Evolutionary conservation across 768 basidiomycete species (phyloP).

Genomic region (Tubosaeta sp.): DNA sequence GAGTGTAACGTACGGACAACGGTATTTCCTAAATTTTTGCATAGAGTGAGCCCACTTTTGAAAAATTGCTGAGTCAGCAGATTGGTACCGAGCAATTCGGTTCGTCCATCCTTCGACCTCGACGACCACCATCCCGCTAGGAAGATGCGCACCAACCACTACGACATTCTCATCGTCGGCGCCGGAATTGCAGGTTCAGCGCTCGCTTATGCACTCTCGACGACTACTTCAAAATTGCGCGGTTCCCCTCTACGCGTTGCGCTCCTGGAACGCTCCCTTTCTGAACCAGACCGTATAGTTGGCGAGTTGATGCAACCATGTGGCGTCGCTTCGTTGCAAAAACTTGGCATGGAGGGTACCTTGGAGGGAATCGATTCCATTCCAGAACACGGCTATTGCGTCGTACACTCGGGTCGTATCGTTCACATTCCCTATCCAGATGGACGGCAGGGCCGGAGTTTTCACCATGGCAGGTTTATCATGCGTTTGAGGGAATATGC

Average conservation of each 20-base stretch:
- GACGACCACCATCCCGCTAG: neutral
- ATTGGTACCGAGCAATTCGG: neutral
- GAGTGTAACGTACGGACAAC: too few relatives aligned
- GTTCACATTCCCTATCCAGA: constrained; percentile 92
- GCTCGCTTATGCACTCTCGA: constrained; percentile 80
- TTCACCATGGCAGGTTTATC: constrained; percentile 93
- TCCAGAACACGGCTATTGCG: constrained; percentile 81
- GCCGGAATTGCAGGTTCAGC: constrained; percentile 88
- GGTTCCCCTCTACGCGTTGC: constrained; percentile 67
- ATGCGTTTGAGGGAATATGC: constrained; percentile 71
- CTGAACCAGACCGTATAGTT: constrained; percentile 94
- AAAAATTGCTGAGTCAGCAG: constrained; percentile 16
- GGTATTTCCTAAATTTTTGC: too few relatives aligned
- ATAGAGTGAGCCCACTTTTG: constrained; percentile 6
- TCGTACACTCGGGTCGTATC: constrained; percentile 53
- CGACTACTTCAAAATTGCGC: constrained; percentile 39
- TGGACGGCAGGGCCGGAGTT: constrained; percentile 69
- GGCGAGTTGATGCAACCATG: constrained; percentile 96
- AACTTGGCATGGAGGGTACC: constrained; percentile 71
- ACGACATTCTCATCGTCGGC: constrained; percentile 87
- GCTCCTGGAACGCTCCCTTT: constrained; percentile 85
- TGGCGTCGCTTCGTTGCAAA: constrained; percentile 69
- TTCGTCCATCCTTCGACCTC: neutral
- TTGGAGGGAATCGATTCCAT: constrained; percentile 89
- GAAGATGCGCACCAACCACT: constrained; percentile 29